Evolutionary conservation across 1,284 basidiomycete species (phyloP), one percentile per base, ranked within the genome.

Genomic region (Tremellales sp.): DNA sequence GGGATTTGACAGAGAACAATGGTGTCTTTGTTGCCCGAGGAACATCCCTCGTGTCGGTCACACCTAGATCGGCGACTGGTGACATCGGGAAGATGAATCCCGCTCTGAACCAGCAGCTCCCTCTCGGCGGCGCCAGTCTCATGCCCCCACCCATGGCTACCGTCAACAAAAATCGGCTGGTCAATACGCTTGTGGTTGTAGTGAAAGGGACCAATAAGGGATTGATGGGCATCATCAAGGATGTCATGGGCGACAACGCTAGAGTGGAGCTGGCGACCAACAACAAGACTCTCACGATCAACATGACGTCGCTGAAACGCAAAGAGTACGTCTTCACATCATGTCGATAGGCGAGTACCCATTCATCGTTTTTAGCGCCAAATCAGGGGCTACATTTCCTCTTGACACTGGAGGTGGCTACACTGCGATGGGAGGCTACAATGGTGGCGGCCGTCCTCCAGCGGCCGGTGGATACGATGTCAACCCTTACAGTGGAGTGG

Each of bases 61-160:
- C 92, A 2, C 91, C 93, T 2, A 91, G 90, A 64, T 78, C 78
- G 0, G 57, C 61, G 3, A 77, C 77, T 6, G 77, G 80, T 6
- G 92, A 97, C 71, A 75, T 92, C n/a, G 86, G 87, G n/a, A 93
- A 94, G 74, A 86, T 94, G 84, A 97, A 97, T 69, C 93, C 94
- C 6, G 82, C 86, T 1, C 70, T 91, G 39, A 64, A 71, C 31
- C 60, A 63, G 32, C 64, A 68, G 37, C 50, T 69, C n/a, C 66
- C 65, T 3, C 51, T 48, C 31, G 70, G 81, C 75, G 53, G 78
- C 71, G 63, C 63, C 2, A 61, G 60, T 28, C 53, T 63, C 72
- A 80, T 44, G 78, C 81, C 47, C 66, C 78, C 43, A 75, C 79
- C 29, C 81, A 76, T 80, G 78, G 21, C 82, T 81, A 47, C 86